Evolutionary conservation across 306 rosid genomes (phyloP), one percentile per base, ranked within the genome.

Genomic region (Dryas octopetala): DNA sequence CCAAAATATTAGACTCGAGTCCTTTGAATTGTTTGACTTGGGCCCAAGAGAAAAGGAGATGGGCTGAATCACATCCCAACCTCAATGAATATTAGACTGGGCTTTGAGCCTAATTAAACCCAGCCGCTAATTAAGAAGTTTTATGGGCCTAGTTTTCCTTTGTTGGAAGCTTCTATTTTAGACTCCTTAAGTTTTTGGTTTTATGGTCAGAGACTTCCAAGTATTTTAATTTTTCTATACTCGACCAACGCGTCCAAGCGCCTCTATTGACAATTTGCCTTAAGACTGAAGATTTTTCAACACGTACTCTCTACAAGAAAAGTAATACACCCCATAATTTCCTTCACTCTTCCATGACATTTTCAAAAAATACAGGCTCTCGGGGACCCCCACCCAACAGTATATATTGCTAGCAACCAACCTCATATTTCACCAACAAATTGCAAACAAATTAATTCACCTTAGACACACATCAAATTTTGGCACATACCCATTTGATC

Each of bases 371-470:
- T 17, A 47, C 54, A 6, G 9, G 66, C 54, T 57, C 28, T 23
- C n/a, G 6, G 4, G 26, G 40, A 11, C 50, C 50, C 40, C 15
- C n/a, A 17, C 46, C 48, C 46, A 12, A 11, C 13, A 55, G 44
- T 71, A 71, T 71, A 71, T 71, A 71, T 57, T 54, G 15, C 15
- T 19, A 43, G 43, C 55, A 70, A 44, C 5, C 75, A 57, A 57
- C 75, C 19, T 51, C 14, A 15, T 10, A 55, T 57, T 28, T 26
- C 7, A 58, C 45, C 45, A 61, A 32, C 16, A 61, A 12, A 28
- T 61, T 32, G n/a, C 75, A 4, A 4, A 32, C 41, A 54, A 44
- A 26, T 5, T 19, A 4, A 4, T 50, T 17, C 48, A 71, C 26
- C 58, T 41, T 14, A 64, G 15, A 71, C 7, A 55, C 19, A 70